phyloP scores from a whole-genome alignment of 73 alveolate genomes.

The Tetrahymena malaccensis region DNA sequence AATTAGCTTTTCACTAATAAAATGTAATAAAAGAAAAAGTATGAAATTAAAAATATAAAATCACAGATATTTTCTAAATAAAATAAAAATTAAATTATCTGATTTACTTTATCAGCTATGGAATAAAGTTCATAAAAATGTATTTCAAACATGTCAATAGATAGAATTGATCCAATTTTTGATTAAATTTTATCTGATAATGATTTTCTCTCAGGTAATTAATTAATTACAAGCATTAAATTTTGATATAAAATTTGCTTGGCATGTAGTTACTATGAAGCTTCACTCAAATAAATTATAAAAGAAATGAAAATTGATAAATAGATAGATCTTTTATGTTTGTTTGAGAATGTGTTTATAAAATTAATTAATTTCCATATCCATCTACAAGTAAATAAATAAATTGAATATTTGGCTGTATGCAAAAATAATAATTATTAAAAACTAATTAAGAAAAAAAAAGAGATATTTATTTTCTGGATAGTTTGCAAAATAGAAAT shows the following conservation, averaged over 20 bases:
- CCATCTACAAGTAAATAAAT: background rate
- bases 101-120: too few relatives aligned
- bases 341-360: background rate
- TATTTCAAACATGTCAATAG: background rate
- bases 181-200: background rate
- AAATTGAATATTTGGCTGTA: background rate
- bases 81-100: too few relatives aligned
- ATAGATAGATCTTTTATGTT: background rate
- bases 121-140: background rate
- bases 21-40: too few relatives aligned
- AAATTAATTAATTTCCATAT: background rate
- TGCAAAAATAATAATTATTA: background rate
- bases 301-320: background rate
- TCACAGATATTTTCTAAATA: too few relatives aligned
- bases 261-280: background rate
- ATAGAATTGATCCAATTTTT: background rate
- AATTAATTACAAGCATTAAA: too few relatives aligned
- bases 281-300: background rate
- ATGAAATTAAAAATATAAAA: too few relatives aligned
- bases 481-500: background rate
- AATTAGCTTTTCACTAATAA: too few relatives aligned
- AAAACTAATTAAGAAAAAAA: background rate
- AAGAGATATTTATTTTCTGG: background rate
- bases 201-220: background rate
- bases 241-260: background rate